A percentile compares a stretch with the other conserved stretches of the same genome.
Evolutionary conservation across 306 rosid species (phyloP).

Genomic region (Quercus ilex): DNA sequence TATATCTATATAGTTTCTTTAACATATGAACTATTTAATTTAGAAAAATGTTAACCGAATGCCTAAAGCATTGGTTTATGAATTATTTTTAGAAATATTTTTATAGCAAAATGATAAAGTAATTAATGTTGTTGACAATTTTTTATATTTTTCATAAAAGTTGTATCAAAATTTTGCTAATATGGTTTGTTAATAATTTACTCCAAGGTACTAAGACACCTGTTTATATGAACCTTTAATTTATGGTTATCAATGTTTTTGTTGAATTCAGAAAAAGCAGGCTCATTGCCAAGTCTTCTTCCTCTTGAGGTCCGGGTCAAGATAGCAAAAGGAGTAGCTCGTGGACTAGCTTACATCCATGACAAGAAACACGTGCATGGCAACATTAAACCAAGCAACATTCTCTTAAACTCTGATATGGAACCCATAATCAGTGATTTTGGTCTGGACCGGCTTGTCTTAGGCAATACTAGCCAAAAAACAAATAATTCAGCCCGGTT

Average conservation of each 20-base stretch:
- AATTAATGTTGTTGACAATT: accelerated
- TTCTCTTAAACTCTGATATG: constrained; percentile 58
- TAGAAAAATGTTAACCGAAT: accelerated
- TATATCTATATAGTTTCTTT: no score
- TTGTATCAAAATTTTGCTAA: accelerated
- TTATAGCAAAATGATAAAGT: no score
- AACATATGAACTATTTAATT: no score
- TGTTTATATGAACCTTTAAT: no score
- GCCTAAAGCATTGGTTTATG: accelerated
- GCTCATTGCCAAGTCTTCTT: constrained; percentile 51
- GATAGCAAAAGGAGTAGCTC: constrained; percentile 77
- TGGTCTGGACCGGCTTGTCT: constrained; percentile 56
- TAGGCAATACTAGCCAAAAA: constrained; percentile 26
- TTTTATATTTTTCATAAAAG: accelerated
- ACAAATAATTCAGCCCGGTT: constrained; percentile 42
- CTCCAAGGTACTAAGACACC: accelerated
- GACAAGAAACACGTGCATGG: constrained; percentile 90
- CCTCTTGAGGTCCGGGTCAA: constrained; percentile 57
- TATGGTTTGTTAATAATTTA: no score
- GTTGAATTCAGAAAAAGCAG: constrained; percentile 48
- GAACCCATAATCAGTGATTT: constrained; percentile 72
- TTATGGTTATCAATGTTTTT: neutral
- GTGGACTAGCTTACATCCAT: constrained; percentile 71
- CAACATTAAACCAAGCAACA: constrained; percentile 71
- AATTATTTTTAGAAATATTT: no score